phyloP scores from a whole-genome alignment of 208 protist genomes.

The Trypanosoma brucei region DNA sequence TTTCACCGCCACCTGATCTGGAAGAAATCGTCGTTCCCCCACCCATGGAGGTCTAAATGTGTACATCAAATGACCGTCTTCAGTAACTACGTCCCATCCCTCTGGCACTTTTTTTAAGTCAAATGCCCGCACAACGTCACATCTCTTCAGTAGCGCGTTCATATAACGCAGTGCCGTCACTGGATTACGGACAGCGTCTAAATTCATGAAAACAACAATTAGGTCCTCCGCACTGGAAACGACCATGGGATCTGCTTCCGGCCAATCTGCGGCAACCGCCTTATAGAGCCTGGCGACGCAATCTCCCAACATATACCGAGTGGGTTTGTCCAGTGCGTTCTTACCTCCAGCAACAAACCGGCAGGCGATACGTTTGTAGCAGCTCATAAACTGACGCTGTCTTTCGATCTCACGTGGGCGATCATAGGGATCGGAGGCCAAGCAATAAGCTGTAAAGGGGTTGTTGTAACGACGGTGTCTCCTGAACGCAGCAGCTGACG shows the following conservation, averaged over 20 bases:
- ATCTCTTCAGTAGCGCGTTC: constrained; percentile 62
- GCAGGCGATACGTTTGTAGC: constrained; percentile 52
- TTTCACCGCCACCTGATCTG: constrained; percentile 24
- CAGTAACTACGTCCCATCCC: constrained; percentile 80
- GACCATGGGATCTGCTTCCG: constrained; percentile 55
- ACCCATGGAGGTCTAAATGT: constrained; percentile 87
- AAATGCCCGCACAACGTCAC: constrained; percentile 53
- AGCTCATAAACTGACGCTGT: constrained; percentile 63
- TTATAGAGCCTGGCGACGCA: constrained; percentile 69
- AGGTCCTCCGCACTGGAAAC: constrained; percentile 87
- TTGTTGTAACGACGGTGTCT: constrained; percentile 52
- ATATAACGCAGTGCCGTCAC: constrained; percentile 74
- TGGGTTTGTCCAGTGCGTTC: constrained; percentile 43
- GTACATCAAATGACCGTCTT: constrained; percentile 85
- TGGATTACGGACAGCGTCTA: constrained; percentile 22
- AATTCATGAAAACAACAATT: constrained; percentile 77
- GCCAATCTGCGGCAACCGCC: constrained; percentile 66
- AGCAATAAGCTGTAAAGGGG: constrained; percentile 26
- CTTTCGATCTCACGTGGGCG: constrained; percentile 46
- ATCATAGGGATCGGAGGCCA: constrained; percentile 65
- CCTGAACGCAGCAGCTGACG: constrained; percentile 24
- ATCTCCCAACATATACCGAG: constrained; percentile 77
- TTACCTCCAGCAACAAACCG: constrained; percentile 68
- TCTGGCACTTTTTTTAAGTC: constrained; percentile 70
- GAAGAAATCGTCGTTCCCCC: constrained; percentile 49